phyloP scores from a whole-genome alignment of 306 rosid genomes.

The Astragalus glycyphyllos region DNA sequence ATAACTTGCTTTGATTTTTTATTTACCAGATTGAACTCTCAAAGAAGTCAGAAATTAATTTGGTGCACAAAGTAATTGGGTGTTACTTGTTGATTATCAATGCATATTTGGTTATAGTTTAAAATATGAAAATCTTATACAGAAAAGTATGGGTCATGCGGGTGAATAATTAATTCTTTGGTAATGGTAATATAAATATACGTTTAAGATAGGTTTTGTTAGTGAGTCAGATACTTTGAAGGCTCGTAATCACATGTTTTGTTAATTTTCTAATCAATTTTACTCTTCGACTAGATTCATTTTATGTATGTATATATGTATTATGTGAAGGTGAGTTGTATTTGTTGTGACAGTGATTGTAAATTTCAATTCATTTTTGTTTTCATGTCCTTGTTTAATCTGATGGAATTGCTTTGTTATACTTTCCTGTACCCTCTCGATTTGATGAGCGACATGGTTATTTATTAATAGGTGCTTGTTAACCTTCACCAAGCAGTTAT shows the following conservation, averaged over 20 bases:
- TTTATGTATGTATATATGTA: neutral
- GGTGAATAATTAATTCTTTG: too few species aligned
- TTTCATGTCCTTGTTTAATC: conserved; percentile 2
- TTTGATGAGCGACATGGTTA: conserved; percentile 35
- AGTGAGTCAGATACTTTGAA: conserved; percentile 1
- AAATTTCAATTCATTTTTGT: conserved; percentile 14
- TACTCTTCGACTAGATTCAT: neutral
- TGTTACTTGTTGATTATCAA: conserved; percentile 3
- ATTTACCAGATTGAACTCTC: neutral
- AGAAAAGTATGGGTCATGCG: too few species aligned
- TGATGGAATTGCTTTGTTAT: conserved; percentile 24
- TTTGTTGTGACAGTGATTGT: conserved; percentile 6
- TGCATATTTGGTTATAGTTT: conserved; percentile 3
- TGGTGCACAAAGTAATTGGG: conserved; percentile 2
- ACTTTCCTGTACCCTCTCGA: neutral
- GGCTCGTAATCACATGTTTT: neutral
- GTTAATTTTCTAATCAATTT: neutral
- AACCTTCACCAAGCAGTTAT: conserved; percentile 81
- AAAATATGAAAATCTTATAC: neutral
- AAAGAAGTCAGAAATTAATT: neutral
- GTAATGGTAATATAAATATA: too few species aligned
- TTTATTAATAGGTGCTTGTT: conserved; percentile 76
- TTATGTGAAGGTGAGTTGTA: conserved; percentile 2
- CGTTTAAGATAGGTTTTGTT: too few species aligned
- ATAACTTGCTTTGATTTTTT: neutral